A percentile compares a stretch with the other conserved stretches of the same genome.
Conservation (phyloP, 257 asterid species). For the Solanum chilense region DNA sequence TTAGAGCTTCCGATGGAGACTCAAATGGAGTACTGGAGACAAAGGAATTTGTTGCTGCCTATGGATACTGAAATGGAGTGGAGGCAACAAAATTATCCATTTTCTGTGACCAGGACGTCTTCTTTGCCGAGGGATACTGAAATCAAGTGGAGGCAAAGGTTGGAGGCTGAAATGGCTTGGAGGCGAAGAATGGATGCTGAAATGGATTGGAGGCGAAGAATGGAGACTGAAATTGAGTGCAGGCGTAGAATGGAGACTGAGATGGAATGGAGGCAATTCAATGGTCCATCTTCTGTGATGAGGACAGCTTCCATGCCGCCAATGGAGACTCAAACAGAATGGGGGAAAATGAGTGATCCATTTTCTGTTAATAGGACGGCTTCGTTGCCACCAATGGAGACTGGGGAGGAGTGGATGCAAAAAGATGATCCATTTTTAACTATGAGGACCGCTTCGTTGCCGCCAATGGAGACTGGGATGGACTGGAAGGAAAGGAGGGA, state of each 20-base stretch:
- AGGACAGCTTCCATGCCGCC: not conserved
- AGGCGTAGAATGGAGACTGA: conserved; percentile 8
- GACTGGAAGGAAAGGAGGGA: not conserved
- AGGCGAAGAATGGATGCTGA: too few species aligned
- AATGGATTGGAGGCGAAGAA: too few species aligned
- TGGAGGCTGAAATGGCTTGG: too few species aligned
- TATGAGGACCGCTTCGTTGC: not conserved
- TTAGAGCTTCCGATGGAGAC: too few species aligned
- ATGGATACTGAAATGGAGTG: too few species aligned
- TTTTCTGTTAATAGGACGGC: not conserved
- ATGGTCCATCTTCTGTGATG: not conserved
- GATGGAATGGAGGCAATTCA: conserved; percentile 59
- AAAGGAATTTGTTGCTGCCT: too few species aligned
- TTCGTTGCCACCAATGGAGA: not conserved
- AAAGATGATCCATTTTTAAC: too few species aligned
- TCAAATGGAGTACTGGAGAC: too few species aligned
- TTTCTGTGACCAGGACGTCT: conserved; percentile 3
- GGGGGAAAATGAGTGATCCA: not conserved
- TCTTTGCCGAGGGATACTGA: conserved; percentile 12
- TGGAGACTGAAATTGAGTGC: too few species aligned
- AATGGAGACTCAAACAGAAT: not conserved
- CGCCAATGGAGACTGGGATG: not conserved
- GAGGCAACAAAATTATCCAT: too few species aligned
- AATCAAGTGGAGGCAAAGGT: too few species aligned
- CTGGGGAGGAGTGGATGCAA: too few species aligned